Percentiles rank a stretch among this genome's conserved stretches.
phyloP scores from a whole-genome alignment of 139 green algal species.

The Chlorella sp. region DNA sequence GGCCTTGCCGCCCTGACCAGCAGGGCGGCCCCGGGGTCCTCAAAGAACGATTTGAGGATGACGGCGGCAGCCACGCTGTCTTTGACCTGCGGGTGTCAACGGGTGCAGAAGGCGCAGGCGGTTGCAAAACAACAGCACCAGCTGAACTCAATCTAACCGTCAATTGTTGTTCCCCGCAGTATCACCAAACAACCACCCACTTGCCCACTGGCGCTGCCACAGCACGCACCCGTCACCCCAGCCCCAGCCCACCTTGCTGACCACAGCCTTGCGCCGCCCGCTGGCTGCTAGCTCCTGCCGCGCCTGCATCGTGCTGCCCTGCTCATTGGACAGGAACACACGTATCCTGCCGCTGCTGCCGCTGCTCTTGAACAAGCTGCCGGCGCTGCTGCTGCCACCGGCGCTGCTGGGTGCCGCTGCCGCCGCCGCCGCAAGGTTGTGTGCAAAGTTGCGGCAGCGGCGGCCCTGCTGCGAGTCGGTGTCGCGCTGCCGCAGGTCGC shows the following conservation, averaged over 20 bases:
- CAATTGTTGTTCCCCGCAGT: not conserved
- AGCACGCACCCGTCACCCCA: not conserved
- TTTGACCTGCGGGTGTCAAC: slow-evolving; percentile 13
- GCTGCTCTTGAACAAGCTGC: no score
- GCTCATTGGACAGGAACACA: slow-evolving; percentile 39
- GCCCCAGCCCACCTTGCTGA: not conserved
- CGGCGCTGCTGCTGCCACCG: no score
- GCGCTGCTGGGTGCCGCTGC: not conserved
- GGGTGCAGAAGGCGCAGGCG: not conserved
- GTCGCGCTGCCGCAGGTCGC: slow-evolving; percentile 5
- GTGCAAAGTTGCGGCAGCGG: slow-evolving; percentile 47
- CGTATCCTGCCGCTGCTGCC: not conserved
- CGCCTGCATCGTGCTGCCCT: slow-evolving; percentile 10
- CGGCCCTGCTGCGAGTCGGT: slow-evolving; percentile 52
- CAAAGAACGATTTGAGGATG: slow-evolving; percentile 45
- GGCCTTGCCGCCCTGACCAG: not conserved
- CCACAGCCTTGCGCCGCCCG: not conserved
- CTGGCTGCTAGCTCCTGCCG: not conserved
- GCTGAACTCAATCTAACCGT: not conserved
- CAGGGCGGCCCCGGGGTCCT: slow-evolving; percentile 23
- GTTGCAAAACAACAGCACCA: not conserved
- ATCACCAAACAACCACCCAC: not conserved
- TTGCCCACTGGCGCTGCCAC: not conserved
- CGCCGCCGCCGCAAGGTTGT: slow-evolving; percentile 16
- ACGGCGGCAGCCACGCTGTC: slow-evolving; percentile 44